Base-by-base conservation (phyloP, 768 basidiomycete species). In the Hypsizygus marmoreus region DNA sequence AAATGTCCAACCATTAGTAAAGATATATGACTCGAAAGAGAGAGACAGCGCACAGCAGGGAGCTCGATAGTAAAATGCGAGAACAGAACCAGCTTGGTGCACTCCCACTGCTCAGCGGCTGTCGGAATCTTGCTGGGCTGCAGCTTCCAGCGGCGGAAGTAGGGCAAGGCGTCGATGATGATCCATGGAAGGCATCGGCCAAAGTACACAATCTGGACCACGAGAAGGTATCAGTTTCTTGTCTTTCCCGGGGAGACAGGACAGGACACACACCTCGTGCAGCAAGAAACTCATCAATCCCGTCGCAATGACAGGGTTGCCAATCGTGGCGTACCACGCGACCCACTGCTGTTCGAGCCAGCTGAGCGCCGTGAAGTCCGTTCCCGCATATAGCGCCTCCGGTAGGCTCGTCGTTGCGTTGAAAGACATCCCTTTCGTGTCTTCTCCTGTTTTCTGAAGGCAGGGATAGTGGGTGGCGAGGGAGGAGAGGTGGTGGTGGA, bases 31-130 rank as follows among this genome's bases (percentile, higher is more conserved):
- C 16, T 20, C 10, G n/a, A 11, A 22, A 16, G 24, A 17, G 14
- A 23, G 14, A n/a, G 7, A 36, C n/a, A 16, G 76, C 85, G 55
- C 57, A 92, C 91, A 46, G 86, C 79, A 7, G 97, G 95, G 3
- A 93, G 74, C 68, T 98, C 95, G 49, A 97, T 84, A 24, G 93
- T 95, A 64, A 99, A 95, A 65, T 98, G 97, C 2, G 92, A 91
- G 63, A 92, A 82, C 2, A 99, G 76, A 23, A 99, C 95, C 50
- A 82, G 82, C 71, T 93, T 95, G 26, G 92, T 95, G 71, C 95
- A 98, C 35, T 89, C 85, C 93, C 92, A 95, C 66, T 97, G 93
- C 62, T 97, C 89, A 47, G 75, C 69, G 0, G 80, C 49, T 4
- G 91, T 83, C 4, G 94, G 92, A 2, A 90, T 57, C 66, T 97